Conservation (phyloP, 768 basidiomycete genomes). For the Lentinula lateritia region DNA sequence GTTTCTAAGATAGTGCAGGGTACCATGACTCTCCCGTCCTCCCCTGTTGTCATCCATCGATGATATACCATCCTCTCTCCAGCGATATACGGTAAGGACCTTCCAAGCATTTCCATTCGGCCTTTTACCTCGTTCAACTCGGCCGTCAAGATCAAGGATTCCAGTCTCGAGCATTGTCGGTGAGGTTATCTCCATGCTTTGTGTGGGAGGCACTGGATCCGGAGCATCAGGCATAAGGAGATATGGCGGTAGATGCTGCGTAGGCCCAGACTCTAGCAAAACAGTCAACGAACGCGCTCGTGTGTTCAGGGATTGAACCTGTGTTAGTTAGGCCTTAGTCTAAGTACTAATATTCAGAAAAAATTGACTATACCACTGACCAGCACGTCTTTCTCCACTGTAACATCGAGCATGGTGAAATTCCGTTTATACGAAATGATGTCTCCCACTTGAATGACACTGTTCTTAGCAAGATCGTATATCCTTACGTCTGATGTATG, state of each 20-base stretch:
- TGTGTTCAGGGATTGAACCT: slow-evolving; percentile 44
- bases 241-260: slow-evolving; percentile 28
- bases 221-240: slow-evolving; percentile 26
- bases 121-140: slow-evolving; percentile 33
- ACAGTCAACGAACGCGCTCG: slow-evolving; percentile 36
- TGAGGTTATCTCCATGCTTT: slow-evolving; percentile 31
- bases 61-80: slow-evolving; percentile 26
- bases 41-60: slow-evolving; percentile 23
- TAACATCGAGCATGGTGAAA: slow-evolving; percentile 32
- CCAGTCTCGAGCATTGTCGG: slow-evolving; percentile 47
- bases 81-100: slow-evolving; percentile 48
- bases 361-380: slow-evolving; percentile 22
- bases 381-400: slow-evolving; percentile 52
- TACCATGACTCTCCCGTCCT: slow-evolving; percentile 42
- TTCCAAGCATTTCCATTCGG: slow-evolving; percentile 57
- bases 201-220: slow-evolving; percentile 22
- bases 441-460: slow-evolving; percentile 45
- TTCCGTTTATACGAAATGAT: slow-evolving; percentile 46
- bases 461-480: slow-evolving; percentile 35
- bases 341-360: neutral
- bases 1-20: slow-evolving; percentile 43
- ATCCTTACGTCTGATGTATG: slow-evolving; percentile 41
- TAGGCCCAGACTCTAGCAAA: slow-evolving; percentile 31
- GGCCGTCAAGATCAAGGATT: slow-evolving; percentile 46
- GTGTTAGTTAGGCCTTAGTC: neutral